Percentiles rank a stretch among this genome's conserved stretches.
These are phyloP conservation scores for Plasmodium falciparum DNA, from an alignment of 169 alveolate genomes.

Conservation along the genomic window DNA sequence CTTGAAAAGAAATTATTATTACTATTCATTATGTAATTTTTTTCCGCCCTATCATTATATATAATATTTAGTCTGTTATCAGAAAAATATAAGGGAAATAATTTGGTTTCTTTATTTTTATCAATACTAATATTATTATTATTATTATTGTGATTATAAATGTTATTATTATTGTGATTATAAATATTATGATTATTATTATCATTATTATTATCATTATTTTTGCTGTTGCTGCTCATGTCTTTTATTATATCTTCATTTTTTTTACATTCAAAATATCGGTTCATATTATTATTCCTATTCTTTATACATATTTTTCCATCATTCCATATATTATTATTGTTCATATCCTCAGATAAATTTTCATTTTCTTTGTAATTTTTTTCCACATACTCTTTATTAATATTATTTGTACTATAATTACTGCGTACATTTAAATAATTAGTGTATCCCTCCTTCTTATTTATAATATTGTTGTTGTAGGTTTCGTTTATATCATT, in stretches of 20 bases:
- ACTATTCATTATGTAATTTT: neutral
- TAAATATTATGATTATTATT: neutral
- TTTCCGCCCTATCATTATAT: constrained; percentile 26
- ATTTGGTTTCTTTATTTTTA: neutral
- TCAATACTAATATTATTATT: neutral
- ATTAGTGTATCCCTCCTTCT: too few relatives aligned
- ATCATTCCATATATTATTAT: neutral
- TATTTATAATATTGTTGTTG: too few relatives aligned
- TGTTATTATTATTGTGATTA: neutral
- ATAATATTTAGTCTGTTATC: constrained; percentile 23
- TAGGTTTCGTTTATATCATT: too few relatives aligned
- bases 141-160: neutral
- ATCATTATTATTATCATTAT: neutral
- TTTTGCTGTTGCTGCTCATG: too few relatives aligned
- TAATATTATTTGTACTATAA: too few relatives aligned
- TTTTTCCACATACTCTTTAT: too few relatives aligned
- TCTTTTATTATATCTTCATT: neutral
- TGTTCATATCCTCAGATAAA: neutral
- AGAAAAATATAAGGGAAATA: constrained; percentile 24
- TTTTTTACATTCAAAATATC: neutral
- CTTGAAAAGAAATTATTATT: neutral
- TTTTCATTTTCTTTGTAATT: too few relatives aligned
- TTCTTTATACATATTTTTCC: neutral
- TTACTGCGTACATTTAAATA: too few relatives aligned
- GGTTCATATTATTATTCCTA: neutral